These are phyloP conservation scores for Pachysolen tannophilus DNA, from an alignment of 805 yeast species.

Conservation along the genomic window DNA sequence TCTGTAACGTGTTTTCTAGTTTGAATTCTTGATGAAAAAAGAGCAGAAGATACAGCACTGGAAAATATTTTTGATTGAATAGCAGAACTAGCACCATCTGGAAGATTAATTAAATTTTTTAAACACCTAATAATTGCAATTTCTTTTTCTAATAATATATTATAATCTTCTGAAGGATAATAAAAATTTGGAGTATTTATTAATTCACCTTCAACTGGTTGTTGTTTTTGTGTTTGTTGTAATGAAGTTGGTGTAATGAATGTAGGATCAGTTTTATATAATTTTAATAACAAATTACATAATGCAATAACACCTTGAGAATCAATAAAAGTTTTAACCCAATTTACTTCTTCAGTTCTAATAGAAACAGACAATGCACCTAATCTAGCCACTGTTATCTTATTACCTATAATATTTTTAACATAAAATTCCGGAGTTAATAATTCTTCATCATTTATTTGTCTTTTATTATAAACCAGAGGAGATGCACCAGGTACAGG, in stretches of 20 bases:
- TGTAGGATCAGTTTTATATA: slow-evolving; percentile 25
- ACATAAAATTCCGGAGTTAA: slow-evolving; percentile 71
- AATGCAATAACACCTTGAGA: slow-evolving; percentile 88
- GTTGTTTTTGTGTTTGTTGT: neutral
- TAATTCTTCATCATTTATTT: slow-evolving; percentile 9
- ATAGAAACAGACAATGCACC: slow-evolving; percentile 85
- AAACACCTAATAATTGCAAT: slow-evolving; percentile 72
- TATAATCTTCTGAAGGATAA: slow-evolving; percentile 23
- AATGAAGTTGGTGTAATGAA: slow-evolving; percentile 5
- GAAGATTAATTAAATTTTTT: slow-evolving; percentile 67
- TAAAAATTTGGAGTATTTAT: slow-evolving; percentile 14
- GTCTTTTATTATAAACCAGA: no score
- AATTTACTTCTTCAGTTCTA: slow-evolving; percentile 66
- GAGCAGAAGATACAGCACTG: slow-evolving; percentile 68
- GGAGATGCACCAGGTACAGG: no score
- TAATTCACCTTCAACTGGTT: neutral
- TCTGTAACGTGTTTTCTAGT: slow-evolving; percentile 84
- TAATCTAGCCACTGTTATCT: slow-evolving; percentile 60
- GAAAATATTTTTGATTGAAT: slow-evolving; percentile 44
- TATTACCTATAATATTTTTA: slow-evolving; percentile 59
- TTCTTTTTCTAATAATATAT: slow-evolving; percentile 51
- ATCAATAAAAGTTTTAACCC: slow-evolving; percentile 79
- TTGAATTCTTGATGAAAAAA: slow-evolving; percentile 69
- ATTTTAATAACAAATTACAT: slow-evolving; percentile 51
- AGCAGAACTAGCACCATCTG: slow-evolving; percentile 64